Base-by-base conservation (phyloP, 441 rosid species). In the Eutrema salsugineum region DNA sequence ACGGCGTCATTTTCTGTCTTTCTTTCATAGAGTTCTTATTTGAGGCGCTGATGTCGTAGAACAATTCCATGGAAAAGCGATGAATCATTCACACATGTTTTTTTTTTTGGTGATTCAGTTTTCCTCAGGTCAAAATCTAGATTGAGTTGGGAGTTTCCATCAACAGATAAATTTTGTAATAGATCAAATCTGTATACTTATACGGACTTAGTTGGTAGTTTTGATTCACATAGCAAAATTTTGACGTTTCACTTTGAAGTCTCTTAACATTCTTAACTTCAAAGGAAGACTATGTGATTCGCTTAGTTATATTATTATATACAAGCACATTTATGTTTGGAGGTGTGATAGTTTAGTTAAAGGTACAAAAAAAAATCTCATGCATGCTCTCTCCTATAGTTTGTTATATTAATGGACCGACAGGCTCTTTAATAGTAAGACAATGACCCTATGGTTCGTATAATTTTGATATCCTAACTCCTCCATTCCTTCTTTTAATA, bases 341-440 rank as follows among this genome's bases (percentile, higher is more conserved):
- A 40, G 6, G 42, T 38, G 14, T 40, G 47, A 43, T 43, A 14
- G 46, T 42, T 43, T n/a, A n/a, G n/a, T n/a, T n/a, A n/a, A n/a
- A n/a, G n/a, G n/a, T n/a, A n/a, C n/a, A n/a, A n/a, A n/a, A n/a
- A n/a, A n/a, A n/a, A n/a, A n/a, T n/a, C 15, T 11, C 30, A 5
- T 49, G 32, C 30, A 5, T 49, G 32, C 28, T 22, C 32, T 20
- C 10, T 40, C 35, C 40, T 44, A 22, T 9, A 40, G 48, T 22
- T 40, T 40, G 48, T 39, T 24, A 59, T 39, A 22, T 40, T 59
- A 59, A 14, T 59, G 64, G 64, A 59, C 64, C 64, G 49, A 24
- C 64, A 59, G 20, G 64, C 48, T 39, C 61, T 40, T 16, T 55
- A 32, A 32, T 32, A 5, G 16, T 55, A 55, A 55, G 40, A 55